Evolutionary conservation across 1,139 yeast species (phyloP).

Genomic region (Lodderomyces theae): DNA sequence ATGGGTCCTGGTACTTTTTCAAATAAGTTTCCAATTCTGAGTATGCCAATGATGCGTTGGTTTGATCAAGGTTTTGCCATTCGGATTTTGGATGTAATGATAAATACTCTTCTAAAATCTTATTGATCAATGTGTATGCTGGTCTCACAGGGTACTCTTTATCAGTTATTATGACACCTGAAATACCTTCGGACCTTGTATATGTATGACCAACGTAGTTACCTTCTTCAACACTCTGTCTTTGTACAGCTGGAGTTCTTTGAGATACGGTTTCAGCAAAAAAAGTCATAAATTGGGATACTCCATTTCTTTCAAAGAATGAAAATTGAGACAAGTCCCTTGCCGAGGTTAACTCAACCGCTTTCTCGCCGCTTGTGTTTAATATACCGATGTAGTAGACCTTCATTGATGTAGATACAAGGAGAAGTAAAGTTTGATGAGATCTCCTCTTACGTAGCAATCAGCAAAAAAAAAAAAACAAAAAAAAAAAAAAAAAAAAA

Average conservation of each 20-base stretch:
- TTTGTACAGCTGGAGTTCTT: slow-evolving; percentile 83
- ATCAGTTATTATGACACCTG: slow-evolving; percentile 92
- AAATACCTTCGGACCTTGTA: slow-evolving; percentile 83
- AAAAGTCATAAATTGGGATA: slow-evolving; percentile 90
- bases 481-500: background rate
- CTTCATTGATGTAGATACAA: slow-evolving; percentile 53
- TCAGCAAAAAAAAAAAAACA: background rate
- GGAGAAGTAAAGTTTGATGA: too few relatives aligned
- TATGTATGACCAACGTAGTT: slow-evolving; percentile 90
- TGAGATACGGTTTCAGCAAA: slow-evolving; percentile 88
- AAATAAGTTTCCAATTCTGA: slow-evolving; percentile 68
- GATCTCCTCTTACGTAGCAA: background rate
- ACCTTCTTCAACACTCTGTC: slow-evolving; percentile 94
- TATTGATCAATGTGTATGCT: slow-evolving; percentile 91
- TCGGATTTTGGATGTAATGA: slow-evolving; percentile 73
- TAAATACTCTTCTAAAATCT: slow-evolving; percentile 85
- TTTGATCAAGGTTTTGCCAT: slow-evolving; percentile 59
- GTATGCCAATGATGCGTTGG: slow-evolving; percentile 50
- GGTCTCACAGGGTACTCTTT: slow-evolving; percentile 96
- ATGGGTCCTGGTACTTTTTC: slow-evolving; percentile 89
- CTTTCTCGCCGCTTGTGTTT: slow-evolving; percentile 59
- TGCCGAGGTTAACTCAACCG: slow-evolving; percentile 75
- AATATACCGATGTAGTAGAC: slow-evolving; percentile 85
- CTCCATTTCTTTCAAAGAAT: slow-evolving; percentile 77
- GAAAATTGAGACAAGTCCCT: slow-evolving; percentile 83